Evolutionary conservation across 495 filamentous ascomycete genomes (phyloP).

Genomic region (Aspergillus steynii): DNA sequence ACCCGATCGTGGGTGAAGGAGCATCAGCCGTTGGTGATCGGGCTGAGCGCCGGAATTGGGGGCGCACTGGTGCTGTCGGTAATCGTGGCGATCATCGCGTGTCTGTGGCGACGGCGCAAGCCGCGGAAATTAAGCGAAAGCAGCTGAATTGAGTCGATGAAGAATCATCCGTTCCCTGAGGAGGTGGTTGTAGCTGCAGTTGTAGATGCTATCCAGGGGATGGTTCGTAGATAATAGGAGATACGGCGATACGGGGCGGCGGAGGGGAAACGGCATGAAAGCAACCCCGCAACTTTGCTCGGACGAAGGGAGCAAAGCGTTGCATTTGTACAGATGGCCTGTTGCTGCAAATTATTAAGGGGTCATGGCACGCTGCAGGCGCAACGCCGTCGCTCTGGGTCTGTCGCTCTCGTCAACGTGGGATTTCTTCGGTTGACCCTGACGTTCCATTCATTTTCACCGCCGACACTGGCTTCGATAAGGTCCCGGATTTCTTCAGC

Average conservation of each 20-base stretch:
- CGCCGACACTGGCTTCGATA: background rate
- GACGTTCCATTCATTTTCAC: background rate
- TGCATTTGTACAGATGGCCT: background rate
- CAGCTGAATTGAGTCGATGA: background rate
- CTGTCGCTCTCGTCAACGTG: background rate
- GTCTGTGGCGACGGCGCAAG: background rate
- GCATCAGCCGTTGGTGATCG: conserved; percentile 10
- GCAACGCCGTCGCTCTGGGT: too few relatives aligned
- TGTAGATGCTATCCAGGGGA: too few relatives aligned
- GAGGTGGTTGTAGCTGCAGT: too few relatives aligned
- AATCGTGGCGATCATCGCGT: background rate
- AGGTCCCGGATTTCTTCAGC: background rate
- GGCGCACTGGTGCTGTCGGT: conserved; percentile 7
- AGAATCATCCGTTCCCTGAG: too few relatives aligned
- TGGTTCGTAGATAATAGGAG: too few relatives aligned
- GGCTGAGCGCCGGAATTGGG: conserved; percentile 10
- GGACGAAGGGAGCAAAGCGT: background rate
- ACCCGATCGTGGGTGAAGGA: conserved; percentile 6
- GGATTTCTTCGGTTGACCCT: background rate
- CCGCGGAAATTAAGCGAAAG: background rate
- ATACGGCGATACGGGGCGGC: too few relatives aligned
- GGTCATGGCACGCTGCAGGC: background rate
- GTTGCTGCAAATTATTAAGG: background rate
- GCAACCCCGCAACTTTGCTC: background rate
- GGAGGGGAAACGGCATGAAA: background rate